Base-by-base conservation (phyloP, 345 rosid species). In the Cardamine resedifolia region DNA sequence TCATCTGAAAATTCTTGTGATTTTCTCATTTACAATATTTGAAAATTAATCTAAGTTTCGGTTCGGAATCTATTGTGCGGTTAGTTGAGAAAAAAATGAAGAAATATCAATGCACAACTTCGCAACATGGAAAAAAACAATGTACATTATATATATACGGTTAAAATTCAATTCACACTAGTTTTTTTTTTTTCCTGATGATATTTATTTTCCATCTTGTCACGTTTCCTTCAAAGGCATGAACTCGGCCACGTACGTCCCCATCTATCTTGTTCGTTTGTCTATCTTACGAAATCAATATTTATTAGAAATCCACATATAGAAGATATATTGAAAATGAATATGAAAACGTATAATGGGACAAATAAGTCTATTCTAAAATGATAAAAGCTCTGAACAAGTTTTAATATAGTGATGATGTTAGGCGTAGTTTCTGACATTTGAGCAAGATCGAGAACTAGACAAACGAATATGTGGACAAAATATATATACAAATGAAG, bases 371-470 rank as follows among this genome's bases (percentile, higher is more conserved):
- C 70, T 52, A 61, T 75, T 60, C 30, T 52, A 60, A 60, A 75
- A 68, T 60, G 57, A 68, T 75, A 67, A 68, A 73, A 58, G 41
- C 68, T 41, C 30, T 75, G 64, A 52, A 48, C 24, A 53, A 68
- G 57, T 44, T 41, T 58, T 43, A 44, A 31, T 39, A 16, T 67
- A 31, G 69, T 61, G 74, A 57, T 73, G 72, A 62, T 68, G 79
- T 68, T 68, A 69, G 78, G 73, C 78, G 63, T 59, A 59, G 61
- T 74, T 63, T 59, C 53, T 74, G 78, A 66, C 72, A 66, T 21
- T 66, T 27, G 26, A 58, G 61, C 64, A 44, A 61, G 68, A 41
- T 52, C 43, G 73, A 75, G 69, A 60, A 66, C 49, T 75, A 52
- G 78, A 75, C 78, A 75, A 68, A 41, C 55, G 63, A 74, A 75